phyloP scores from a whole-genome alignment of 208 protist species.

The Trypanosoma boissoni region DNA sequence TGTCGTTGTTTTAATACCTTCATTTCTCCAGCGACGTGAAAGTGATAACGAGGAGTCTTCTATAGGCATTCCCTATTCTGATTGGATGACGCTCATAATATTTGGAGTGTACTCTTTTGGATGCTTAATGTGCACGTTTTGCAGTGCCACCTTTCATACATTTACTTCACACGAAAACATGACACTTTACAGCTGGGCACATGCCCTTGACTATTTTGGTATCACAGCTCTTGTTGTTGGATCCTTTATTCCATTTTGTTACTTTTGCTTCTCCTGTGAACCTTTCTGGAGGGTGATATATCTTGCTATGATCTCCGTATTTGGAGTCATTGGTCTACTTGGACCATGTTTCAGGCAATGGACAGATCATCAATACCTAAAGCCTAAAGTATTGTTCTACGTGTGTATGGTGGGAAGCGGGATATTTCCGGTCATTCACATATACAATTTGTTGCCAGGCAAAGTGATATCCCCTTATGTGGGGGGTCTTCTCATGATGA shows the following conservation, averaged over 20 bases:
- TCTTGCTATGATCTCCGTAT: constrained; percentile 59
- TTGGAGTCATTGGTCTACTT: constrained; percentile 69
- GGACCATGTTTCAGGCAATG: constrained; percentile 77
- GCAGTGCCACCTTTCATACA: constrained; percentile 71
- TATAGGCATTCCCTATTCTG: constrained; percentile 5
- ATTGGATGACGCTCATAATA: constrained; percentile 37
- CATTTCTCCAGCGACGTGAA: constrained; percentile 3
- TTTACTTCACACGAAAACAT: constrained; percentile 63
- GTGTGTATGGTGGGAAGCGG: constrained; percentile 70
- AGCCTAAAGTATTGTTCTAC: constrained; percentile 67
- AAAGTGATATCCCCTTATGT: constrained; percentile 43
- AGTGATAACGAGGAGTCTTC: not conserved
- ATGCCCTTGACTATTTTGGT: constrained; percentile 82
- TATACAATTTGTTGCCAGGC: constrained; percentile 43
- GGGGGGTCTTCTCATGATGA: constrained; percentile 49
- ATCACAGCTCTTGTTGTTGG: constrained; percentile 81
- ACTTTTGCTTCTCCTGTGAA: constrained; percentile 70
- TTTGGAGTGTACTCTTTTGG: constrained; percentile 71
- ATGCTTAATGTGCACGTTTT: constrained; percentile 74
- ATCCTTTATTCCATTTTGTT: constrained; percentile 83
- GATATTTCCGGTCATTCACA: constrained; percentile 62
- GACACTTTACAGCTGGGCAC: constrained; percentile 47
- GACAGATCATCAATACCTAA: constrained; percentile 54
- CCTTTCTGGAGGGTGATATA: constrained; percentile 67
- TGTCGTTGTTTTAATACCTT: constrained; percentile 22